Evolutionary conservation across 441 rosid species (phyloP), one percentile per base, ranked within the genome.

Genomic region (Croton setiger): DNA sequence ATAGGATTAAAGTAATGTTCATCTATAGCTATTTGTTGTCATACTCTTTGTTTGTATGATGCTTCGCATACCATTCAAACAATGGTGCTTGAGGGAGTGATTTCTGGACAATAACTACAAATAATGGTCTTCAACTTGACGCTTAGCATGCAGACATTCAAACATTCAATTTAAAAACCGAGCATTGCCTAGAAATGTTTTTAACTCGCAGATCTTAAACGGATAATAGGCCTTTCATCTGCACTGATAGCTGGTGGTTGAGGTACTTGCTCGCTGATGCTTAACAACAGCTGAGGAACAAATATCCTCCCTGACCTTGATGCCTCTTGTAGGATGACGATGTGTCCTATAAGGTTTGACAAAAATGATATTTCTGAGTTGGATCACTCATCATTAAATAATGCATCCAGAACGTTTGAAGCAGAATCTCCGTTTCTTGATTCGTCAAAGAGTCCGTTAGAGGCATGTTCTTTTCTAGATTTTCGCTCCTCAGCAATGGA

Each of bases 381-480:
- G 57, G 27, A 51, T 81, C 73, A 86, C 17, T 81, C 88, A 58
- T 84, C 78, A 44, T 47, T 47, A 79, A 88, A 94, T 83, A 90
- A 75, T 67, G 83, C 73, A 64, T 80, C 85, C 49, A 93, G 76
- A 71, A 86, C 82, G 70, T 83, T 86, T 0, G 83, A 69, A 12
- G 88, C 76, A 0, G 96, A 77, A 45, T 54, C 75, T 35, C 67
- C 84, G 60, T 67, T 83, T 76, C 62, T 77, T 6, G 45, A 64
- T 5, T 84, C 92, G 60, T 90, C 96, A 39, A 91, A 89, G 70
- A 91, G 81, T 7, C 89, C 92, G 35, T 78, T 82, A 31, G 69
- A 72, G 7, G 86, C 84, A 58, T 76, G 78, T 75, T 87, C 87
- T 75, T 82, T 85, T 75, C 82, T 82, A 67, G 81, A 74, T 76